Evolutionary conservation across 805 yeast species (phyloP).

Genomic region (Clavispora fructus): DNA sequence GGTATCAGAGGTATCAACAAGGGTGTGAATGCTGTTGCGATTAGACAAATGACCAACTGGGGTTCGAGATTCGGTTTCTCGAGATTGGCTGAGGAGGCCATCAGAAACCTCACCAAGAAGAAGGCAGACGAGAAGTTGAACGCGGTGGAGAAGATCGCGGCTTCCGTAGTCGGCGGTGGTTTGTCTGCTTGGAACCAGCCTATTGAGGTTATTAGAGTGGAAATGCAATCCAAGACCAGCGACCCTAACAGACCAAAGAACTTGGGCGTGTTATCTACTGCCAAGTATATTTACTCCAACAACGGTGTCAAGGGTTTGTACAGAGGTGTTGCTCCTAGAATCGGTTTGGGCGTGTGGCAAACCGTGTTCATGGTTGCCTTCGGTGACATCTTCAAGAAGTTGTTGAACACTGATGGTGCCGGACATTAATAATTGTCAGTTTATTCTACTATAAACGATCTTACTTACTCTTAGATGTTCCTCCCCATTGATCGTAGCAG

Average conservation of each 20-base stretch:
- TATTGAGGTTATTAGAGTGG: slow-evolving; percentile 94
- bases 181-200: slow-evolving; percentile 99
- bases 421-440: slow-evolving; percentile 21
- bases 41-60: slow-evolving; percentile 98
- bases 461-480: neutral
- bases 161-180: slow-evolving; percentile 94
- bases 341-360: slow-evolving; percentile 97
- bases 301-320: slow-evolving; percentile 89
- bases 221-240: slow-evolving; percentile 91
- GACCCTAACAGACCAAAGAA: slow-evolving; percentile 97
- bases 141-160: slow-evolving; percentile 75
- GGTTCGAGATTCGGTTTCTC: slow-evolving; percentile 95
- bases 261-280: slow-evolving; percentile 68
- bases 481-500: slow-evolving; percentile 40
- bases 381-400: slow-evolving; percentile 68
- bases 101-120: slow-evolving; percentile 61
- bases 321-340: slow-evolving; percentile 95
- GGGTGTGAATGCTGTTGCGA: slow-evolving; percentile 99
- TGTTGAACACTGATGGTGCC: slow-evolving; percentile 38
- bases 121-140: slow-evolving; percentile 52
- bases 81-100: slow-evolving; percentile 83
- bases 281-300: slow-evolving; percentile 73
- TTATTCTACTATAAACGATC: neutral
- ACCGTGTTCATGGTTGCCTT: slow-evolving; percentile 97
- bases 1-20: slow-evolving; percentile 94